Conservation (phyloP, 2,329 filamentous ascomycete genomes). For the Talaromyces sp. region DNA sequence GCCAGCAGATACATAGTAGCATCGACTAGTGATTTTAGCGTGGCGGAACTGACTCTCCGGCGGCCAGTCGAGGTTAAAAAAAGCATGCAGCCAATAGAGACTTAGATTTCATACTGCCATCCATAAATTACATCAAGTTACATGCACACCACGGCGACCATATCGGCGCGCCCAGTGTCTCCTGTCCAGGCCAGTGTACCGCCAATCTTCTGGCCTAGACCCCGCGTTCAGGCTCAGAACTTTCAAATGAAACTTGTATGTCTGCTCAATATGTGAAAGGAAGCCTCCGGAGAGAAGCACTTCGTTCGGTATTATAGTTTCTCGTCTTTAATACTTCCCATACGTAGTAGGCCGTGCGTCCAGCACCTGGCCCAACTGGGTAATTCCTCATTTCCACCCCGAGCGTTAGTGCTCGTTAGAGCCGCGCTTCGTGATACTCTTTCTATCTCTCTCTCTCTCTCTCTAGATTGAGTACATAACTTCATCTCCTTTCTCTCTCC, state of each 20-base stretch:
- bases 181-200: neutral
- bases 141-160: neutral
- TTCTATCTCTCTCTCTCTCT: too few species aligned
- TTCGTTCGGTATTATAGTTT: neutral
- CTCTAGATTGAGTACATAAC: neutral
- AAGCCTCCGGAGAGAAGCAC: too few species aligned
- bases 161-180: neutral
- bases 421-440: constrained; percentile 7
- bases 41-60: constrained; percentile 6
- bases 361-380: constrained; percentile 14
- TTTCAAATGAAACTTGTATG: too few species aligned
- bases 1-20: neutral
- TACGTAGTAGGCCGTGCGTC: constrained; percentile 1
- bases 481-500: neutral
- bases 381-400: constrained; percentile 9
- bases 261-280: neutral
- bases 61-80: constrained; percentile 13
- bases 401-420: constrained; percentile 4
- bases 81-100: neutral
- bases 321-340: neutral
- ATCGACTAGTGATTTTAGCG: constrained; percentile 7
- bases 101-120: neutral
- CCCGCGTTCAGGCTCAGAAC: neutral
- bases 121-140: neutral
- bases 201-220: constrained; percentile 5